A percentile compares a stretch with the other conserved stretches of the same genome.
These are phyloP conservation scores for Cynara cardunculus DNA, from an alignment of 129 eudicot species.

Conservation along the genomic window DNA sequence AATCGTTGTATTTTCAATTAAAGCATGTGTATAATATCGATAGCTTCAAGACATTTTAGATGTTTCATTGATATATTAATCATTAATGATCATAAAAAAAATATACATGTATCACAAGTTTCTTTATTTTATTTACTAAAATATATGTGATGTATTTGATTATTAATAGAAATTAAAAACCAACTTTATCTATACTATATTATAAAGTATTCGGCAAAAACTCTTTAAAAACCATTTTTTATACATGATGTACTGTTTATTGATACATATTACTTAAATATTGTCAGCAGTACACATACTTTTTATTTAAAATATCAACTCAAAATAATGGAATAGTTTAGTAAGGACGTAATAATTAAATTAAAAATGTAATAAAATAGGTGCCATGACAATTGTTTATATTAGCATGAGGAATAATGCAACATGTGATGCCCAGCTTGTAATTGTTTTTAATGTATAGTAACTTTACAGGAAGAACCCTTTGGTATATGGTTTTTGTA, in stretches of 20 bases:
- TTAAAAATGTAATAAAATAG: background rate
- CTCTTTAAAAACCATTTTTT: no score
- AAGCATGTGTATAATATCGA: background rate
- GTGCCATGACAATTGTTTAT: conserved; percentile 1
- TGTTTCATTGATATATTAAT: background rate
- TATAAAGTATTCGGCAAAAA: no score
- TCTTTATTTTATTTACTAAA: background rate
- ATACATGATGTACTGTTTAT: no score
- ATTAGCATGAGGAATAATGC: background rate
- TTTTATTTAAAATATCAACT: background rate
- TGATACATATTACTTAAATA: no score
- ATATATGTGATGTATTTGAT: background rate
- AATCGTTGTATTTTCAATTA: background rate
- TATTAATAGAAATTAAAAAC: no score
- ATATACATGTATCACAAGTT: background rate
- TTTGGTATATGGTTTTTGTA: background rate
- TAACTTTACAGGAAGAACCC: conserved; percentile 13
- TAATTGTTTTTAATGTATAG: conserved; percentile 7
- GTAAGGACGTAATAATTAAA: background rate
- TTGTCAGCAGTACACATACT: background rate
- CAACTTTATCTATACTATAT: no score
- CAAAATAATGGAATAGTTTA: background rate
- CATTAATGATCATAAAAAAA: background rate
- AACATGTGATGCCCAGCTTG: conserved; percentile 27
- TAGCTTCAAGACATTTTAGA: background rate